Conservation (phyloP, 495 filamentous ascomycete species). For the Opeltia flavorubescens region DNA sequence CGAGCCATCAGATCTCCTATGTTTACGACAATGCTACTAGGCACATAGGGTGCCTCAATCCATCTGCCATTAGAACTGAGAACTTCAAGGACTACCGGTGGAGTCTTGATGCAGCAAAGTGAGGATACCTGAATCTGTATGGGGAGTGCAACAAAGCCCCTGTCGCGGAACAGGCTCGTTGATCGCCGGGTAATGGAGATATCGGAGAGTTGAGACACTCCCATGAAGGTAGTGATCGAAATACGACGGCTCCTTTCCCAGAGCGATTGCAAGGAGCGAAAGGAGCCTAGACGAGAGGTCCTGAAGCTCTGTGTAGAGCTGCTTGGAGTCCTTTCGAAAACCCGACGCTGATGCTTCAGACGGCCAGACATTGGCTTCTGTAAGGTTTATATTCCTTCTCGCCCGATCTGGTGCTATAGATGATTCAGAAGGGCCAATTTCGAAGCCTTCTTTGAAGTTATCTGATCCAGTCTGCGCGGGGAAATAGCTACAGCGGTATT, state of each 20-base stretch:
- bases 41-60: slow-evolving; percentile 30
- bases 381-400: slow-evolving; percentile 22
- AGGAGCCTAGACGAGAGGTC: slow-evolving; percentile 25
- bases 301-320: slow-evolving; percentile 29
- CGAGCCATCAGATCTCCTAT: slow-evolving; percentile 35
- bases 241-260: slow-evolving; percentile 24
- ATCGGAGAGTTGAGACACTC: slow-evolving; percentile 29
- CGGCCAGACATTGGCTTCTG: slow-evolving; percentile 32
- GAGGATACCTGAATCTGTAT: slow-evolving; percentile 30
- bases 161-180: slow-evolving; percentile 15
- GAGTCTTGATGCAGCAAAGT: slow-evolving; percentile 31
- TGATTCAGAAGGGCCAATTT: slow-evolving; percentile 22
- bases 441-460: slow-evolving; percentile 36
- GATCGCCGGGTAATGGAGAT: slow-evolving; percentile 25
- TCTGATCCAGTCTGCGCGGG: slow-evolving; percentile 25
- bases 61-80: slow-evolving; percentile 26
- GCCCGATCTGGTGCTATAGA: neutral
- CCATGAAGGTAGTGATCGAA: slow-evolving; percentile 26
- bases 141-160: slow-evolving; percentile 30
- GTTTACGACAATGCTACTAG: slow-evolving; percentile 33
- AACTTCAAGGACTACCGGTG: slow-evolving; percentile 30
- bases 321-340: slow-evolving; percentile 17
- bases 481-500: slow-evolving; percentile 19
- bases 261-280: slow-evolving; percentile 25
- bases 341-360: slow-evolving; percentile 9